Conservation (phyloP, 495 filamentous ascomycete species). For the Zalerion maritima region DNA sequence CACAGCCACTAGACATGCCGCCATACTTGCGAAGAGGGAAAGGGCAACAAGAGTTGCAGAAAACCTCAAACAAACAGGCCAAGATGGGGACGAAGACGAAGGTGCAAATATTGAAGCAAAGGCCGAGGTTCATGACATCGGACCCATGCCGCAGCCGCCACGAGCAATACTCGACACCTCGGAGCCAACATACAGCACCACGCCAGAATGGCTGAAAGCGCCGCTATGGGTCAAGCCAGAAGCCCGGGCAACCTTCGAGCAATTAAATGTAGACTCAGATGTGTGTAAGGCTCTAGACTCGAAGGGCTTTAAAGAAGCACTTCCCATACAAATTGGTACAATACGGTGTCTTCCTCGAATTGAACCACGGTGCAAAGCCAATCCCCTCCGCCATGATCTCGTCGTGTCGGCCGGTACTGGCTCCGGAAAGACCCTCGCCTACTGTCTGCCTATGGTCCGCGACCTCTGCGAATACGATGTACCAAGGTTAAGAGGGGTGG, state of each 20-base stretch:
- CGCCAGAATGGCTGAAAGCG: constrained; percentile 61
- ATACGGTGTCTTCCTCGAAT: constrained; percentile 51
- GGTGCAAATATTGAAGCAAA: constrained; percentile 13
- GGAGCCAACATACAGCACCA: constrained; percentile 34
- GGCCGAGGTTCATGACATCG: constrained; percentile 47
- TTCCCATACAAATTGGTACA: constrained; percentile 71
- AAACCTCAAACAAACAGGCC: constrained; percentile 7
- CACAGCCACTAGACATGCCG: constrained; percentile 9
- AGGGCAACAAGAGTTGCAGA: constrained; percentile 15
- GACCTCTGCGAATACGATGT: constrained; percentile 44
- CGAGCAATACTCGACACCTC: constrained; percentile 38
- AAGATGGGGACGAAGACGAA: constrained; percentile 14
- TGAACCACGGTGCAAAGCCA: constrained; percentile 38
- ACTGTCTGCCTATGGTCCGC: constrained; percentile 72
- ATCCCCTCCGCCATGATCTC: too few species aligned
- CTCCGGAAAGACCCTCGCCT: constrained; percentile 86
- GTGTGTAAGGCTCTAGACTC: constrained; percentile 45
- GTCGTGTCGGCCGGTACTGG: constrained; percentile 83
- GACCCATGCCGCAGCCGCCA: constrained; percentile 64
- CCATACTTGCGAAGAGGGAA: constrained; percentile 12
- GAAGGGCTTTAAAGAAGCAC: constrained; percentile 57
- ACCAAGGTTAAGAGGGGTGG: constrained; percentile 54
- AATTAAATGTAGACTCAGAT: constrained; percentile 40
- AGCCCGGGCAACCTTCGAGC: constrained; percentile 42
- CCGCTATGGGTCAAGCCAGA: constrained; percentile 50